These are phyloP conservation scores for Colletotrichum lini DNA, from an alignment of 2,329 filamentous ascomycete genomes.

Conservation along the genomic window DNA sequence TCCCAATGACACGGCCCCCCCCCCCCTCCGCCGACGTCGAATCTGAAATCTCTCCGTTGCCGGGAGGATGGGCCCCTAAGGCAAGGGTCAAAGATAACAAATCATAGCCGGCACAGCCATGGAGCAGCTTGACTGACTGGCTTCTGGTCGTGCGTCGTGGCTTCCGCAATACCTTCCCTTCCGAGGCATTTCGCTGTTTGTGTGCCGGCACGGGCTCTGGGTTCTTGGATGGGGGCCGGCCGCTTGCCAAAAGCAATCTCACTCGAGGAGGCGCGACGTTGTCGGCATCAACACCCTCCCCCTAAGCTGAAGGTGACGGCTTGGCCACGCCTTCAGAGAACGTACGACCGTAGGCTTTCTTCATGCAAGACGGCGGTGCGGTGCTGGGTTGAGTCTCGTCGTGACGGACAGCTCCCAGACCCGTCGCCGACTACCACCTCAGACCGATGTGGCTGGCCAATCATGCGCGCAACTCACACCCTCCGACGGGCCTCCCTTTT, in stretches of 20 bases:
- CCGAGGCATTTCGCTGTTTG: not conserved
- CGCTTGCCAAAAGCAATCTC: not conserved
- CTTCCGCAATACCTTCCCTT: not conserved
- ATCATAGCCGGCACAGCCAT: not conserved
- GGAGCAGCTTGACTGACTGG: not conserved
- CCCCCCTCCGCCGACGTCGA: not conserved
- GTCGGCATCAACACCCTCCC: too few species aligned
- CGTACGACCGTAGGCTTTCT: conserved; percentile 2
- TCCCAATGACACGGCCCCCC: not conserved
- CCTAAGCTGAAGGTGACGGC: conserved; percentile 2
- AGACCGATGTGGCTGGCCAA: conserved; percentile 15
- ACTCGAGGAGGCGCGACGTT: not conserved
- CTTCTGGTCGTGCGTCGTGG: not conserved
- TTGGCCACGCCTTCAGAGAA: not conserved
- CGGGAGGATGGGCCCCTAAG: not conserved
- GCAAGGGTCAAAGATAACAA: not conserved
- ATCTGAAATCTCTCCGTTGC: not conserved
- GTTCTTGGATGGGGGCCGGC: not conserved
- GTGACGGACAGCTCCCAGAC: conserved; percentile 8
- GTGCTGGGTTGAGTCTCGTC: not conserved
- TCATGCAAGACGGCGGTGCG: conserved; percentile 6
- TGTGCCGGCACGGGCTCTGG: not conserved
- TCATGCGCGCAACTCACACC: conserved; percentile 20
- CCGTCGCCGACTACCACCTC: conserved; percentile 8
- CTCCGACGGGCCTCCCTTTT: conserved; percentile 7